A percentile compares a stretch with the other conserved stretches of the same genome.
These are phyloP conservation scores for Wallacemonas sp. DNA, from an alignment of 208 protist species.

Conservation along the genomic window DNA sequence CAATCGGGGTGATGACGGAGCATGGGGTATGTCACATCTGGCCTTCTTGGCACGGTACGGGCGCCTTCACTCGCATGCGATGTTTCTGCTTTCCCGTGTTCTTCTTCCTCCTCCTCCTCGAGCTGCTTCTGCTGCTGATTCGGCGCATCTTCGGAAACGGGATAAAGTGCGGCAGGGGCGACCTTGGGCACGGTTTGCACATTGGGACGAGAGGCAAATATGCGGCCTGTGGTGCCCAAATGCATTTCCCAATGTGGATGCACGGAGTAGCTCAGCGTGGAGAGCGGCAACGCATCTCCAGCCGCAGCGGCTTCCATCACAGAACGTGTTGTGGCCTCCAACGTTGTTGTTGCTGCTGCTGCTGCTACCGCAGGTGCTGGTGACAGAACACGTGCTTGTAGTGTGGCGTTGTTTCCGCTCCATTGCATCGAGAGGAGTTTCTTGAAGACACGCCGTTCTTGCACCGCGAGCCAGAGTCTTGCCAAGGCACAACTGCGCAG, in stretches of 20 bases:
- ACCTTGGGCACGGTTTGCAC: slow-evolving; percentile 68
- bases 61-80: too few species aligned
- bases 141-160: slow-evolving; percentile 2
- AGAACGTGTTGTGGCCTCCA: too few species aligned
- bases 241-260: slow-evolving; percentile 73
- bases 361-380: background rate
- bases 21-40: background rate
- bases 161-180: slow-evolving; percentile 24
- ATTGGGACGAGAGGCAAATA: slow-evolving; percentile 63
- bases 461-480: slow-evolving; percentile 43
- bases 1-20: slow-evolving; percentile 35
- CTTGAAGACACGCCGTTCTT: slow-evolving; percentile 37
- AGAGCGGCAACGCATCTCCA: background rate
- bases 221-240: slow-evolving; percentile 49
- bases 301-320: background rate
- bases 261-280: slow-evolving; percentile 56
- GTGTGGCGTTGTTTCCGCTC: slow-evolving; percentile 9
- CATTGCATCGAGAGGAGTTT: slow-evolving; percentile 30
- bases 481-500: slow-evolving; percentile 25
- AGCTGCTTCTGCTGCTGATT: background rate
- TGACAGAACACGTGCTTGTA: slow-evolving; percentile 30
- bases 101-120: background rate
- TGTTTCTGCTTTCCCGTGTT: background rate
- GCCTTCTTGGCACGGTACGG: too few species aligned
- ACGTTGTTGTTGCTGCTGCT: background rate